Conservation (phyloP, 139 green algal species). For the Coelastrella sp. region DNA sequence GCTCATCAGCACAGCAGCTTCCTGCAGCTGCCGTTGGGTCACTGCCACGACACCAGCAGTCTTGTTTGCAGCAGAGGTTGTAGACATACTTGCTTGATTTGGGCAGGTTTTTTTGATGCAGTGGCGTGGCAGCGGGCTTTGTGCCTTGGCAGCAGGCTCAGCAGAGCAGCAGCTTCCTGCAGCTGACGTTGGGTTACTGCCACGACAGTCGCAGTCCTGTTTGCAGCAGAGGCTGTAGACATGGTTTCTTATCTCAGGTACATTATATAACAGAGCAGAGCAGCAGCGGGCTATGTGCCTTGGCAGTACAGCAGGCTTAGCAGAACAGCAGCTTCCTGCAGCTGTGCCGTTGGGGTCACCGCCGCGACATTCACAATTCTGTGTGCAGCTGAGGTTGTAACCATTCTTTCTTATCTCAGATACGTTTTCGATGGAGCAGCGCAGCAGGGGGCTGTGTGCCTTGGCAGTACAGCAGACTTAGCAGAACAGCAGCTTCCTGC, state of each 20-base stretch:
- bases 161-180: too few species aligned
- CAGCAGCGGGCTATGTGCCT: too few species aligned
- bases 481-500: too few species aligned
- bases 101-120: slow-evolving; percentile 11
- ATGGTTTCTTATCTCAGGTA: slow-evolving; percentile 79
- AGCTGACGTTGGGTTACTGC: slow-evolving; percentile 22
- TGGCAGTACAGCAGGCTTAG: too few species aligned
- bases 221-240: slow-evolving; percentile 80
- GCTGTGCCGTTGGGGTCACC: neutral
- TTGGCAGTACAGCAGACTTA: too few species aligned
- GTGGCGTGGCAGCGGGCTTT: too few species aligned
- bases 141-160: too few species aligned
- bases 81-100: slow-evolving; percentile 83
- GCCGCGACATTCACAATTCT: slow-evolving; percentile 21
- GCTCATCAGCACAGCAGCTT: too few species aligned
- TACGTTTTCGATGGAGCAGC: neutral
- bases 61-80: slow-evolving; percentile 74
- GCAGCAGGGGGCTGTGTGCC: too few species aligned
- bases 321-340: too few species aligned
- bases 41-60: slow-evolving; percentile 36
- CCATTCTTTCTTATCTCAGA: slow-evolving; percentile 79
- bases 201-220: slow-evolving; percentile 25
- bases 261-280: neutral
- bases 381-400: slow-evolving; percentile 79
- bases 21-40: neutral